A percentile compares a stretch with the other conserved stretches of the same genome.
Conservation (phyloP, 2,329 filamentous ascomycete species). For the Fusarium chuoi region DNA sequence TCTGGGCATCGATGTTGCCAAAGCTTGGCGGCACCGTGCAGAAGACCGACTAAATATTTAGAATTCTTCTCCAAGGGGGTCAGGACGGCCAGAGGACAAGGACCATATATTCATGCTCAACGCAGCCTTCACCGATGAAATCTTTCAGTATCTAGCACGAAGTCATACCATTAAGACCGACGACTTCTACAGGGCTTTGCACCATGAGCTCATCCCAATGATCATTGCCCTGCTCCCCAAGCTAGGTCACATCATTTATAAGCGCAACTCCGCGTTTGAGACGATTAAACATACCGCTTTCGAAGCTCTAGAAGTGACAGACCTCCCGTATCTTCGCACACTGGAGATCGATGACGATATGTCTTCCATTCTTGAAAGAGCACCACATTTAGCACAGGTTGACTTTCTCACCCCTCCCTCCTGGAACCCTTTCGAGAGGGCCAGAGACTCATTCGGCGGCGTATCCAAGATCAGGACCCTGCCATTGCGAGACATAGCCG, state of each 20-base stretch:
- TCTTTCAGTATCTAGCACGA: neutral
- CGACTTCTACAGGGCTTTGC: neutral
- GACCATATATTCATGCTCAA: neutral
- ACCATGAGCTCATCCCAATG: neutral
- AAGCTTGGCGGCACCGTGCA: neutral
- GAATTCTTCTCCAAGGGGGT: no score
- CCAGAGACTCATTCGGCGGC: neutral
- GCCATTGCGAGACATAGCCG: neutral
- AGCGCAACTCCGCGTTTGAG: fast-evolving
- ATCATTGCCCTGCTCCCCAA: neutral
- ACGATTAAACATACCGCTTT: neutral
- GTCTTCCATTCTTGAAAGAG: neutral
- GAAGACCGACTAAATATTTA: no score
- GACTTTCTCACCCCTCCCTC: neutral
- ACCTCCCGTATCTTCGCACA: neutral
- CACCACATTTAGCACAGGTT: neutral
- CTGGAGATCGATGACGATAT: neutral
- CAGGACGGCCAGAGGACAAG: no score
- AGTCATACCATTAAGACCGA: no score
- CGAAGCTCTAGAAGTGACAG: neutral
- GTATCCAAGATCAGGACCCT: neutral
- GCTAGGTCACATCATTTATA: neutral
- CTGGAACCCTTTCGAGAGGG: neutral
- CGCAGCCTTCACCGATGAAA: neutral
- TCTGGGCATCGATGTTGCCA: neutral